Base-by-base conservation (phyloP, 2,329 filamentous ascomycete species). In the Cadophora sp. region DNA sequence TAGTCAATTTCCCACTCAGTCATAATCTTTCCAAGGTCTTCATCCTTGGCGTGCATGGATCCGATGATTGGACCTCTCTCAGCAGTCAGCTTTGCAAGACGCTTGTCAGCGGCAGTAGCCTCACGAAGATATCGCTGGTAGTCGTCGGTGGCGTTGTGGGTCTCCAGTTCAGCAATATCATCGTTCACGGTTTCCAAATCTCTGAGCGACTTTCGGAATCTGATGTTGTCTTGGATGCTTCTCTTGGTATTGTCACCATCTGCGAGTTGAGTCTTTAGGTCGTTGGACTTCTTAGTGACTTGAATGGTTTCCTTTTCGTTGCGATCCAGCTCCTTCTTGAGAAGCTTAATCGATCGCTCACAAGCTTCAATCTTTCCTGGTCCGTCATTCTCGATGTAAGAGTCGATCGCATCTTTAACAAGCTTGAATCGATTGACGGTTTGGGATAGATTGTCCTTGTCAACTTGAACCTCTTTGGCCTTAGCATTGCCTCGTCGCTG, bases 191-290 rank as follows among this genome's bases (percentile, higher is more conserved):
- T 82, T 50, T 92, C 85, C 1, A 97, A 83, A 45, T 89, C 85
- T 64, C 88, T 86, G 65, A 88, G 83, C 68, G 92, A 90, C 76
- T 91, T 90, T 66, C 96, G 91, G 77, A 94, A 97, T 69, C 89
- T 89, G 61, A 98, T 82, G 74, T 99, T 99, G 77, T 98, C 94
- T 24, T 84, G 84, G 73, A 99, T 97, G 70, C 92, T 94, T 73
- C 92, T 91, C 80, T 94, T 95, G 65, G 90, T 94, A 66, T 90
- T 88, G 70, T 94, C 91, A 65, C 92, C 91, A 74, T 94, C 93
- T 73, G 89, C 88, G 61, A 94, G 85, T 62, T 93, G 90, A 59
- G 91, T 87, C 71, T 91, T 91, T 60, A 97, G 85, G 72, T 89
- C 89, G 79, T 96, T 96, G 68, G 92, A 88, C 64, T 91, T 86